Evolutionary conservation across 208 protist genomes (phyloP), one percentile per base, ranked within the genome.

Genomic region (Acanthamoeba castellanii): DNA sequence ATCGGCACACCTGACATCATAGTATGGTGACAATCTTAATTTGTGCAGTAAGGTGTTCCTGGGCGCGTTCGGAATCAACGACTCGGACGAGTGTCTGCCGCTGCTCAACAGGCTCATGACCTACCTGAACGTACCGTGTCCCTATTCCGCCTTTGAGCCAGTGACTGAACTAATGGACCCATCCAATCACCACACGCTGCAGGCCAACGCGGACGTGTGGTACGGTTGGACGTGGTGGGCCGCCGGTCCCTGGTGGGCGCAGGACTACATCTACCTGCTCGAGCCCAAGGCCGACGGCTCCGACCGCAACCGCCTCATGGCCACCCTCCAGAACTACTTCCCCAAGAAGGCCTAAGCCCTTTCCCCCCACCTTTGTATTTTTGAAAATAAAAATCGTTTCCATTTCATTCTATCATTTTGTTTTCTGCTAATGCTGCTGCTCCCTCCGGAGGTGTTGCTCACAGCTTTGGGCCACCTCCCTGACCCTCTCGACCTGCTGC

Each of bases 61-160:
- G 42, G 76, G 76, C 76, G 76, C 52, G 42, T 84, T 84, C 20
- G 76, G 76, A 2, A 84, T 84, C 76, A 84, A 84, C 45, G 76
- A 84, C 76, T 84, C 76, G 13, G 76, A 84, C 42, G 3, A 57
- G 22, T 84, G 76, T 42, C 76, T 84, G 0, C n/a, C 20, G 1
- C 76, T 84, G 6, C 76, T 84, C 11, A 57, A 47, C 34, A 50
- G 76, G 42, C 42, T 84, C 22, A 57, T 84, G 76, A 84, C 34
- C 42, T 84, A 57, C 76, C 8, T 84, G 9, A 64, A 20, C 13
- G 76, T 37, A 64, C 20, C n/a, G n/a, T n/a, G n/a, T n/a, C n/a
- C n/a, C n/a, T n/a, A n/a, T n/a, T n/a, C n/a, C n/a, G n/a, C n/a
- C n/a, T n/a, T n/a, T n/a, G n/a, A n/a, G n/a, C n/a, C n/a, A n/a